Percentiles rank a stretch among this genome's conserved stretches.
phyloP scores from a whole-genome alignment of 148 eudicot species.

The Cornus florida region DNA sequence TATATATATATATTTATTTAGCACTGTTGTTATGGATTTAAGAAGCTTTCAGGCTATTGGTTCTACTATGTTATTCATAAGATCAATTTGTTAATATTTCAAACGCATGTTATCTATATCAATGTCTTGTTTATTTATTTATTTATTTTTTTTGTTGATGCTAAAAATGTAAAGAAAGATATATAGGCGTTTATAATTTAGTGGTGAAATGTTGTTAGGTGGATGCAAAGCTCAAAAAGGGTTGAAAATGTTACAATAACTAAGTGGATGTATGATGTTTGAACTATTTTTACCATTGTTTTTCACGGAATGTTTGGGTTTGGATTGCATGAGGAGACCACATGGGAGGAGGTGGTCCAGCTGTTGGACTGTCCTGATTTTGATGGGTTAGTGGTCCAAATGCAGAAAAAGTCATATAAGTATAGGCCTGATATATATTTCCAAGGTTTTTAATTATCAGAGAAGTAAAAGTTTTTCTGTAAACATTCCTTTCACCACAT shows the following conservation, averaged over 20 bases:
- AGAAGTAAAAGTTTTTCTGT: neutral
- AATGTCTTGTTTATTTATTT: neutral
- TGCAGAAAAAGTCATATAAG: constrained; percentile 20
- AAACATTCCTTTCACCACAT: constrained; percentile 8
- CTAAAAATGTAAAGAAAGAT: neutral
- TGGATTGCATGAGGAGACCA: constrained; percentile 12
- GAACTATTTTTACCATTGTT: neutral
- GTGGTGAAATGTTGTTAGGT: neutral
- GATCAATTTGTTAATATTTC: neutral
- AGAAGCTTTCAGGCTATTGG: neutral
- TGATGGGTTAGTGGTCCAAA: constrained; percentile 34
- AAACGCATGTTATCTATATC: neutral
- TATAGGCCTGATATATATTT: neutral
- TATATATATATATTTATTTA: neutral
- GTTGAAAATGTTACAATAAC: neutral
- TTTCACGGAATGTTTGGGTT: neutral
- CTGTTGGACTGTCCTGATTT: constrained; percentile 21
- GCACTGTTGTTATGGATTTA: neutral
- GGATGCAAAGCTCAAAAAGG: neutral
- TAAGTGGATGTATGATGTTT: neutral
- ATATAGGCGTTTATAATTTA: neutral
- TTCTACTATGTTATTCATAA: neutral
- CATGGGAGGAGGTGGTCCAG: constrained; percentile 37
- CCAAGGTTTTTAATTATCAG: neutral
- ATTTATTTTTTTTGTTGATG: neutral